Percentiles rank a stretch among this genome's conserved stretches.
These are phyloP conservation scores for Mycena pura DNA, from an alignment of 768 basidiomycete genomes.

Conservation along the genomic window DNA sequence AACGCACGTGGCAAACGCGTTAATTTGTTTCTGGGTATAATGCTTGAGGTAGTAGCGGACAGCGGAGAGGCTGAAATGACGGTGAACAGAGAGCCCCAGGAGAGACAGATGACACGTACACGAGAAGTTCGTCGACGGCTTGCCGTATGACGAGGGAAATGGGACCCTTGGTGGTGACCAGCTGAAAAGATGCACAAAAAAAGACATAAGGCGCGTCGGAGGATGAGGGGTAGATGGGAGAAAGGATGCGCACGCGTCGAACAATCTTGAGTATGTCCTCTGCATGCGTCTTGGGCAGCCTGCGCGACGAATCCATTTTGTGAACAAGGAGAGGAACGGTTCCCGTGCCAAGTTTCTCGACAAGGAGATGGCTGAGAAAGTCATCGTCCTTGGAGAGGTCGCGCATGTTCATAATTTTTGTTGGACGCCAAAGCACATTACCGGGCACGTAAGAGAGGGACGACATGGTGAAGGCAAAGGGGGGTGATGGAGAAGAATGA, in stretches of 20 bases:
- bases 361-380: conserved; percentile 87
- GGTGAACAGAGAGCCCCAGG: conserved; percentile 30
- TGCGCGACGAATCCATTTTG: conserved; percentile 84
- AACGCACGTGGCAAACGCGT: conserved; percentile 91
- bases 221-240: conserved; percentile 33
- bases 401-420: conserved; percentile 90
- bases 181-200: conserved; percentile 45
- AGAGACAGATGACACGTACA: conserved; percentile 54
- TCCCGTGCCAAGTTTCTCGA: conserved; percentile 87
- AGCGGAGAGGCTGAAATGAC: conserved; percentile 62
- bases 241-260: conserved; percentile 68
- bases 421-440: conserved; percentile 71
- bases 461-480: conserved; percentile 24
- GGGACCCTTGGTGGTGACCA: conserved; percentile 62
- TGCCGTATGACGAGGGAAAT: conserved; percentile 66
- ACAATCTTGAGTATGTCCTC: conserved; percentile 74
- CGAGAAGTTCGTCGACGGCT: conserved; percentile 80
- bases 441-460: conserved; percentile 28
- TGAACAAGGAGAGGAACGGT: conserved; percentile 83
- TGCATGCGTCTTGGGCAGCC: conserved; percentile 77
- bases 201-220: conserved; percentile 33
- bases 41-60: conserved; percentile 79
- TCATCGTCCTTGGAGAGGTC: conserved; percentile 92
- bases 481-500: conserved; percentile 21
- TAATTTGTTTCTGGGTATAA: conserved; percentile 85